Base-by-base conservation (phyloP, 2,329 filamentous ascomycete genomes). In the Tolypocladium ovalisporum region DNA sequence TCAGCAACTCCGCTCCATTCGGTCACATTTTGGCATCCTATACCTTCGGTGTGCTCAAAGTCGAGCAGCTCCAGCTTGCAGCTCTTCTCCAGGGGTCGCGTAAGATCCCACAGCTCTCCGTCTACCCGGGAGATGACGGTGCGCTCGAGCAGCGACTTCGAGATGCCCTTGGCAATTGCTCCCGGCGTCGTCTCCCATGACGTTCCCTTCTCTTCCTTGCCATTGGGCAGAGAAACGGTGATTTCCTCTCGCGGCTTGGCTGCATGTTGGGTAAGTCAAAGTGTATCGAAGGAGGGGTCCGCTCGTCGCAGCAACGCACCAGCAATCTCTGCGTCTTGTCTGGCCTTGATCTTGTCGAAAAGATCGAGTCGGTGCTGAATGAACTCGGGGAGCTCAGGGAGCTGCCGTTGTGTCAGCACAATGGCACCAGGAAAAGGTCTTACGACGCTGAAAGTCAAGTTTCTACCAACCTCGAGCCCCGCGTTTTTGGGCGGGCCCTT, bases 171-270 rank as follows among this genome's bases (percentile, higher is more conserved):
- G 62, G 84, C 84, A 73, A 96, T 86, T 66, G 86, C 80, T 51
- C 80, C 87, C 7, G 94, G 94, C 19, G 91, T 95, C 64, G 91
- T 97, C 76, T 95, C 90, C 88, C 89, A 97, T 54, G 91, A 86
- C 63, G 87, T 93, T 61, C 89, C 94, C 62, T 83, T 73, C 68
- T 86, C 82, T 65, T 85, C 75, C 65, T 82, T 84, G 62, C 89
- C 89, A 72, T 90, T 86, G 62, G 82, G 83, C 61, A 94, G 79
- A 54, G 86, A 88, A 66, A 93, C 80, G 59, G 79, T 83, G 71
- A 93, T 93, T 62, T 85, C 79, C 67, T 89, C 85, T 64, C 86
- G 86, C 42, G 88, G 85, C 74, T 88, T 87, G 65, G 68, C 72
- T 74, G 56, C 54, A 84, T 79, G n/a, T 34, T 29, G 37, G 24